Conservation (phyloP, 108 stramenopile genomes). For the Cyclotella choctawhatcheeana region DNA sequence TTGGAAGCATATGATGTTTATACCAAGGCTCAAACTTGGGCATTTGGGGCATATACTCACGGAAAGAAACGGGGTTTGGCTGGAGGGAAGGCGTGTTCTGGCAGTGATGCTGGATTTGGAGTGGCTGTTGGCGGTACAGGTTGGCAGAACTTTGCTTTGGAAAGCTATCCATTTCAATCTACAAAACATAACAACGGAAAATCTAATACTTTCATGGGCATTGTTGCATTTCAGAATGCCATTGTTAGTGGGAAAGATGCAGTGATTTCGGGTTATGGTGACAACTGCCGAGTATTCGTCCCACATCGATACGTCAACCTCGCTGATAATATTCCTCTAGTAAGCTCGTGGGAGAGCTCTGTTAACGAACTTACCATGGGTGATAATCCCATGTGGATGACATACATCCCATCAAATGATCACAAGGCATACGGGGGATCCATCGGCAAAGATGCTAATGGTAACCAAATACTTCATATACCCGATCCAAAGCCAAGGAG, state of each 20-base stretch:
- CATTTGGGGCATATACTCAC: slow-evolving; percentile 14
- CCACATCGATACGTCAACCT: slow-evolving; percentile 35
- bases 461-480: slow-evolving; percentile 24
- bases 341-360: slow-evolving; percentile 29
- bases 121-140: slow-evolving; percentile 21
- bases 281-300: slow-evolving; percentile 20
- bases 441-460: slow-evolving; percentile 18
- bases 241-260: slow-evolving; percentile 35
- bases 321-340: slow-evolving; percentile 29
- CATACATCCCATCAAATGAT: slow-evolving; percentile 22
- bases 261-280: slow-evolving; percentile 19
- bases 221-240: slow-evolving; percentile 18
- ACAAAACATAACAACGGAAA: background rate
- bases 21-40: slow-evolving; percentile 11
- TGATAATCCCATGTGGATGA: slow-evolving; percentile 26
- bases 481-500: slow-evolving; percentile 29
- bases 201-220: slow-evolving; percentile 9
- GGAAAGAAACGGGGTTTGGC: slow-evolving; percentile 36
- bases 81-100: slow-evolving; percentile 23
- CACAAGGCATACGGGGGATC: slow-evolving; percentile 10
- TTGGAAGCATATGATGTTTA: slow-evolving; percentile 25
- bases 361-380: slow-evolving; percentile 4
- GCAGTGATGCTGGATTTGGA: slow-evolving; percentile 3
- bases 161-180: slow-evolving; percentile 12
- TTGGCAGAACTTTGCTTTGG: slow-evolving; percentile 8